phyloP scores from a whole-genome alignment of 306 rosid species.

The Luffa aegyptiaca region DNA sequence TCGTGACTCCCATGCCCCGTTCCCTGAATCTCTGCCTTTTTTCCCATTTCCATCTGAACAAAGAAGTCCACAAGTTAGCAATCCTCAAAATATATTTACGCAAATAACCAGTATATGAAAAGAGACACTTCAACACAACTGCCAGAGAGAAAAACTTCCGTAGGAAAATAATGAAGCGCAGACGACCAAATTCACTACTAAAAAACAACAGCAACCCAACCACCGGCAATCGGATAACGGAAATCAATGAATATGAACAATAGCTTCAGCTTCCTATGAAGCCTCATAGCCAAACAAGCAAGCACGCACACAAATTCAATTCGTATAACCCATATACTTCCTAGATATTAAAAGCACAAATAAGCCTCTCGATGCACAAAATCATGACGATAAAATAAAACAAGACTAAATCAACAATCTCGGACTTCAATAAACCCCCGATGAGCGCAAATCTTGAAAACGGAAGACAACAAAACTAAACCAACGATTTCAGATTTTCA shows the following conservation, averaged over 20 bases:
- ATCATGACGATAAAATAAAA: background rate
- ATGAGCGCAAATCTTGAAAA: background rate
- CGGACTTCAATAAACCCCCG: background rate
- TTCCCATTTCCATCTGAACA: constrained; percentile 33
- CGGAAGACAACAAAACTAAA: background rate
- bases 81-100: background rate
- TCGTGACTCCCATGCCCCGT: constrained; percentile 41
- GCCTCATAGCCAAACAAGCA: background rate
- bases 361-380: background rate
- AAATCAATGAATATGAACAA: background rate
- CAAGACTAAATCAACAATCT: background rate
- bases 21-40: constrained; percentile 21
- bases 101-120: background rate
- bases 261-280: background rate
- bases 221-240: background rate
- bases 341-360: background rate
- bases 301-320: background rate
- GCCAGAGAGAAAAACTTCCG: too few relatives aligned
- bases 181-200: background rate
- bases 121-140: background rate
- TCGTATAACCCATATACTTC: background rate
- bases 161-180: background rate
- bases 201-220: background rate
- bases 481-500: background rate
- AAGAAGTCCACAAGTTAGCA: constrained; percentile 1